Percentiles rank a stretch among this genome's conserved stretches.
These are phyloP conservation scores for Heritiera fomes DNA, from an alignment of 345 rosid species.

Conservation along the genomic window DNA sequence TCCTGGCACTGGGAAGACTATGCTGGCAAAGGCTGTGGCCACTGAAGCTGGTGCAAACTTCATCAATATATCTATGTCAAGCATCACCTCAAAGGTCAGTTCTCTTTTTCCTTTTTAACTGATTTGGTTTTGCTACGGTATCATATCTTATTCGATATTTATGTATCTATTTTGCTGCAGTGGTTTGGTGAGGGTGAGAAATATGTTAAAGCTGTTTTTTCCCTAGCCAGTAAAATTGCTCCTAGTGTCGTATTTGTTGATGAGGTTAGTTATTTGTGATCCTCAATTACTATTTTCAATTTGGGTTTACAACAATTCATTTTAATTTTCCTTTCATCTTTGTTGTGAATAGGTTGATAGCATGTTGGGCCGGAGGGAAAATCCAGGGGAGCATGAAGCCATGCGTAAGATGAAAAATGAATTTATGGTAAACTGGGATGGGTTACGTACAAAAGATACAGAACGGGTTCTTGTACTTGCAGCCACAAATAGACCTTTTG, in stretches of 20 bases:
- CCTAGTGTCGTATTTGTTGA: slow-evolving; percentile 93
- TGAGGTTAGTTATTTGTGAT: slow-evolving; percentile 51
- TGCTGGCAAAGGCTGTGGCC: slow-evolving; percentile 97
- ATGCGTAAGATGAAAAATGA: slow-evolving; percentile 94
- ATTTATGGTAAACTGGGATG: slow-evolving; percentile 97
- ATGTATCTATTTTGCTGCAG: slow-evolving; percentile 43
- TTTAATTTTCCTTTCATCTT: slow-evolving; percentile 9
- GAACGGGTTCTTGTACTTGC: slow-evolving; percentile 92
- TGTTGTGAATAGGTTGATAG: slow-evolving; percentile 70
- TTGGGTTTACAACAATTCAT: background rate
- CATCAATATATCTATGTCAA: slow-evolving; percentile 87
- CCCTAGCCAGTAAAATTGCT: slow-evolving; percentile 84
- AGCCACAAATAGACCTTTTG: slow-evolving; percentile 94
- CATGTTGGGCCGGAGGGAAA: slow-evolving; percentile 92
- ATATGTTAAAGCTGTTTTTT: slow-evolving; percentile 87
- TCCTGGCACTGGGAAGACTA: slow-evolving; percentile 96
- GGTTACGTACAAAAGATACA: slow-evolving; percentile 73
- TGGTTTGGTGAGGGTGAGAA: slow-evolving; percentile 98
- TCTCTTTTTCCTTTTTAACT: slow-evolving; percentile 12
- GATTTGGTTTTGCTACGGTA: background rate
- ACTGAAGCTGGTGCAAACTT: slow-evolving; percentile 99
- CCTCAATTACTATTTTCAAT: slow-evolving; percentile 18
- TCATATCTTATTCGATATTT: slow-evolving; percentile 16
- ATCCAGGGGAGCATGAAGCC: slow-evolving; percentile 85
- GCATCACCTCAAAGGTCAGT: slow-evolving; percentile 82